These are phyloP conservation scores for Hypoxylon rickii DNA, from an alignment of 495 filamentous ascomycete genomes.

Conservation along the genomic window DNA sequence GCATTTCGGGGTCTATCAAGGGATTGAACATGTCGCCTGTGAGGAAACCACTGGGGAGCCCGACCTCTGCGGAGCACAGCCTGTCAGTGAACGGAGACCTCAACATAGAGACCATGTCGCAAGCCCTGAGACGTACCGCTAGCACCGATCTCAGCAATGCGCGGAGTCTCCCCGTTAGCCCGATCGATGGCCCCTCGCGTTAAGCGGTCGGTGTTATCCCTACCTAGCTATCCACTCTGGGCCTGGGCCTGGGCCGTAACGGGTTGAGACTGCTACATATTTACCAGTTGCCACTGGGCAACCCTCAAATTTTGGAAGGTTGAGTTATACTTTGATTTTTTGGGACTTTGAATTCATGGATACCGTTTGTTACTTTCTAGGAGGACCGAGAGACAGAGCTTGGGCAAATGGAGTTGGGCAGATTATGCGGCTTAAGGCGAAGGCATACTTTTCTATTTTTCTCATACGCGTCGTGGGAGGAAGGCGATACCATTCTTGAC, in stretches of 20 bases:
- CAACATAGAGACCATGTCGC: slow-evolving; percentile 87
- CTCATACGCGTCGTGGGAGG: slow-evolving; percentile 8
- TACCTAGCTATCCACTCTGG: not conserved
- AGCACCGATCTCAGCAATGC: slow-evolving; percentile 75
- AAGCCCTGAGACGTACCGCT: slow-evolving; percentile 79
- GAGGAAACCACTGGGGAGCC: slow-evolving; percentile 56
- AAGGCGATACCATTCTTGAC: slow-evolving; percentile 33
- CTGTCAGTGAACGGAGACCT: slow-evolving; percentile 64
- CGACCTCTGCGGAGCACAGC: slow-evolving; percentile 43
- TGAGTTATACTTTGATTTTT: slow-evolving; percentile 17
- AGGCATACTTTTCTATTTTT: slow-evolving; percentile 15
- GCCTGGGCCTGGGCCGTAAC: no score
- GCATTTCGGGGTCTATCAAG: slow-evolving; percentile 67
- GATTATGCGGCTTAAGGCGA: slow-evolving; percentile 24
- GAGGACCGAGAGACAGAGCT: slow-evolving; percentile 23
- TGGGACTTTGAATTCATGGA: slow-evolving; percentile 34
- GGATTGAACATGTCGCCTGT: slow-evolving; percentile 66
- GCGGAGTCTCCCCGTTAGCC: slow-evolving; percentile 65
- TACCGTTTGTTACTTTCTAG: slow-evolving; percentile 37
- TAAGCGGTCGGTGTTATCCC: not conserved
- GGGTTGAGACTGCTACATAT: slow-evolving; percentile 15
- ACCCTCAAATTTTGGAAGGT: slow-evolving; percentile 14
- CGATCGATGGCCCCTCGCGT: slow-evolving; percentile 48
- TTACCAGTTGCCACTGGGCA: slow-evolving; percentile 10
- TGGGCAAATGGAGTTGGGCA: slow-evolving; percentile 36